Evolutionary conservation across 176 grass and related monocot species (phyloP).

Genomic region (Thalia dealbata): DNA sequence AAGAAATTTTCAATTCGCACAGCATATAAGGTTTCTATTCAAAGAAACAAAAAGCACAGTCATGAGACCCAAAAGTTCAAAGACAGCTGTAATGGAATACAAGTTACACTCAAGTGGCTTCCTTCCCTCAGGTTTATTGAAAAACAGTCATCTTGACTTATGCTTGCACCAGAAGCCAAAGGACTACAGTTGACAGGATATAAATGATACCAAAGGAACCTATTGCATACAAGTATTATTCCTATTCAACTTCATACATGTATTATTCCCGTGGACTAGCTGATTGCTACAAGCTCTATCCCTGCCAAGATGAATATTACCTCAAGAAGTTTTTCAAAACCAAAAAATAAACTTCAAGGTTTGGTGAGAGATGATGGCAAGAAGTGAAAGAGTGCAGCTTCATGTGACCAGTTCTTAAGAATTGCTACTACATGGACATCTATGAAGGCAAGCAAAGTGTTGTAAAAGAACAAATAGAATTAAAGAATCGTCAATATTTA

Average conservation of each 20-base stretch:
- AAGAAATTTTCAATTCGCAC: too few species aligned
- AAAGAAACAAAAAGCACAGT: not conserved
- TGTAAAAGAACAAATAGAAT: not conserved
- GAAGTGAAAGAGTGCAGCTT: not conserved
- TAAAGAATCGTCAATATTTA: not conserved
- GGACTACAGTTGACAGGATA: not conserved
- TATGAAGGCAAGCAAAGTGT: not conserved
- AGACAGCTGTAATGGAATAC: not conserved
- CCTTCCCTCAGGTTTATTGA: too few species aligned
- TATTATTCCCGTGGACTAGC: not conserved
- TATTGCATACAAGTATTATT: not conserved
- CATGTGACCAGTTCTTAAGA: not conserved
- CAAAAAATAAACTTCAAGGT: not conserved
- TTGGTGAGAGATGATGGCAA: not conserved
- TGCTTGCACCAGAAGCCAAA: not conserved
- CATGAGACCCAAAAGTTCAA: not conserved
- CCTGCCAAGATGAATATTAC: not conserved
- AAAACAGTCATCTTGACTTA: not conserved
- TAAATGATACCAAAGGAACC: not conserved
- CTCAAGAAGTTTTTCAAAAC: not conserved
- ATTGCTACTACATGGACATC: not conserved
- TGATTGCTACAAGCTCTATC: too few species aligned
- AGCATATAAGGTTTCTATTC: too few species aligned
- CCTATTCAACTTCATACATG: not conserved
- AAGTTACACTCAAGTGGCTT: not conserved